These are phyloP conservation scores for Malassezia slooffiae DNA, from an alignment of 1,284 basidiomycete species.

Conservation along the genomic window DNA sequence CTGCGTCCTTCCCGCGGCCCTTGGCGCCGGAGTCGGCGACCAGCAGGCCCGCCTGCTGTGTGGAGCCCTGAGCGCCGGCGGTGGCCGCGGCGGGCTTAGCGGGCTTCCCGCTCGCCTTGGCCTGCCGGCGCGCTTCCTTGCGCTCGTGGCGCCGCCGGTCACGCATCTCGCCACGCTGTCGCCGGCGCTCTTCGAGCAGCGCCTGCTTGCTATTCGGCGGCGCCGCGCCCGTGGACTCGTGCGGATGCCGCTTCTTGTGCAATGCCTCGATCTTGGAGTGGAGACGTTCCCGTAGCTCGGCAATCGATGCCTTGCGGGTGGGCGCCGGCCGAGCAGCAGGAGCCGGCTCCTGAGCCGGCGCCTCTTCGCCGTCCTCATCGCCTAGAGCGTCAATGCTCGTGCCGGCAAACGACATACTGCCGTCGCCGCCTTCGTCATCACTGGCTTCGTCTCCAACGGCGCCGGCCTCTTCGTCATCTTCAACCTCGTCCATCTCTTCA, in stretches of 20 bases:
- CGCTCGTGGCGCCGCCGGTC: conserved; percentile 34
- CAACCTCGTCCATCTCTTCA: conserved; percentile 18
- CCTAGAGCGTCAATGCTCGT: too few species aligned
- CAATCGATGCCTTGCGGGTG: conserved; percentile 23
- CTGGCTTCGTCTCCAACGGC: background rate
- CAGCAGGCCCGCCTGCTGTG: conserved; percentile 4
- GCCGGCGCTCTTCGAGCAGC: conserved; percentile 37
- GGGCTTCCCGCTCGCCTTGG: background rate
- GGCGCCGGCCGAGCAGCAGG: background rate
- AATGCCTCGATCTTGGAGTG: conserved; percentile 34
- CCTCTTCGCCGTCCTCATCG: too few species aligned
- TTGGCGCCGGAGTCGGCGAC: conserved; percentile 2
- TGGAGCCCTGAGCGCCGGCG: too few species aligned
- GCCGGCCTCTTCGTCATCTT: conserved; percentile 14
- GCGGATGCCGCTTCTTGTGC: conserved; percentile 25
- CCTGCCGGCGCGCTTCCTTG: conserved; percentile 25
- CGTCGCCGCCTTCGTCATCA: background rate
- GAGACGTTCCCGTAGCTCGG: conserved; percentile 31
- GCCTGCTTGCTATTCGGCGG: conserved; percentile 30
- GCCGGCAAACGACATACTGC: too few species aligned
- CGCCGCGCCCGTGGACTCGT: background rate
- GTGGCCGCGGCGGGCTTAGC: background rate
- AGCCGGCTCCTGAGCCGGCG: background rate
- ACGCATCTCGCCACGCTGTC: conserved; percentile 35
- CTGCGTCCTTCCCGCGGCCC: conserved; percentile 1